Evolutionary conservation across 164 flowering plant genomes (phyloP).

Genomic region (Vitis labrusca): DNA sequence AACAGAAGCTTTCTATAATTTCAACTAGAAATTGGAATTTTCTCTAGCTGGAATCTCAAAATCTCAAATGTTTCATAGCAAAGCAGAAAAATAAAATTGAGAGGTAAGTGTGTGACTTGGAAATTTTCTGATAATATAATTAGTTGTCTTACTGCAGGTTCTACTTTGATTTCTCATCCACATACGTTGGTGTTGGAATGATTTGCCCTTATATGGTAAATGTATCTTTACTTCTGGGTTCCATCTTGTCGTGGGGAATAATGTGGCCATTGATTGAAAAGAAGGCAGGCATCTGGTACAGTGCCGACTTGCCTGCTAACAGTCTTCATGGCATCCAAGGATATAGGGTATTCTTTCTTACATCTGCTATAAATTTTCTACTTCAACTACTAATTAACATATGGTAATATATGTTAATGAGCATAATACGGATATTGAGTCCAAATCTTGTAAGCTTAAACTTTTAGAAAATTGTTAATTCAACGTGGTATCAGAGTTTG

Average conservation of each 20-base stretch:
- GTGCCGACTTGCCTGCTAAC: slow-evolving; percentile 21
- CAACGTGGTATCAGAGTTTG: too few species aligned
- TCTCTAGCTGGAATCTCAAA: too few species aligned
- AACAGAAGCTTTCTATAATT: not conserved
- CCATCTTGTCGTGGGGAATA: slow-evolving; percentile 48
- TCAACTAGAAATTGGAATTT: not conserved
- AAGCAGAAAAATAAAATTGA: too few species aligned
- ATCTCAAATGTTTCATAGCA: too few species aligned
- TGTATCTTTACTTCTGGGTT: slow-evolving; percentile 41
- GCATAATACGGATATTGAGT: too few species aligned
- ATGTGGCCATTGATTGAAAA: slow-evolving; percentile 47
- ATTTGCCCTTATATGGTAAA: slow-evolving; percentile 48
- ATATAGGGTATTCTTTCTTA: slow-evolving; percentile 25
- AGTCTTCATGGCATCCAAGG: slow-evolving; percentile 47
- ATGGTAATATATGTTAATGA: too few species aligned
- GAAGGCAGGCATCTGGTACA: slow-evolving; percentile 40
- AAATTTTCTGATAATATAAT: too few species aligned
- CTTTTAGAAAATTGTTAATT: not conserved
- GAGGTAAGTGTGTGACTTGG: too few species aligned
- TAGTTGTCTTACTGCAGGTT: slow-evolving; percentile 21
- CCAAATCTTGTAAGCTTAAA: too few species aligned
- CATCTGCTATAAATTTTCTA: not conserved
- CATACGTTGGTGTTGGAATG: slow-evolving; percentile 58
- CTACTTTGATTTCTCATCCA: slow-evolving; percentile 52
- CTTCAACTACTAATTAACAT: too few species aligned